Percentiles rank a stretch among this genome's conserved stretches.
These are phyloP conservation scores for Kickxella alabastrina DNA, from an alignment of 192 early-diverging fungal species.

Conservation along the genomic window DNA sequence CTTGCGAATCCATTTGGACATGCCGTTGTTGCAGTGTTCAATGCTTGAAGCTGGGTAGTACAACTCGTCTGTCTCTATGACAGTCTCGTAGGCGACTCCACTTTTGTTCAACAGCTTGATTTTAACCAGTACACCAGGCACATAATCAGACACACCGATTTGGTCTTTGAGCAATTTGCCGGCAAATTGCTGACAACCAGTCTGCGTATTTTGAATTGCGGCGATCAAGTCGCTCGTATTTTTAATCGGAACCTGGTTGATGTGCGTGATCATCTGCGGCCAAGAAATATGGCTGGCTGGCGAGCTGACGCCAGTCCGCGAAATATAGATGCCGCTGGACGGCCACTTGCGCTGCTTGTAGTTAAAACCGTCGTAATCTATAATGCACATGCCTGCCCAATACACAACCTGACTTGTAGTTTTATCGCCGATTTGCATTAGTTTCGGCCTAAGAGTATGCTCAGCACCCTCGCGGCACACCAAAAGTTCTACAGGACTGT, in stretches of 20 bases:
- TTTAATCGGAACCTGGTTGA: neutral
- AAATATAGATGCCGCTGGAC: neutral
- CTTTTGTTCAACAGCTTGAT: constrained; percentile 1
- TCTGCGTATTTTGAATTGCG: constrained; percentile 1
- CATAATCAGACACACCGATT: neutral
- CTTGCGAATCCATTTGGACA: neutral
- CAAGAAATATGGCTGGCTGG: neutral
- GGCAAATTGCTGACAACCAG: neutral
- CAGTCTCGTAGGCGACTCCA: neutral
- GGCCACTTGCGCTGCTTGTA: constrained; percentile 7
- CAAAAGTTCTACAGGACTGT: neutral
- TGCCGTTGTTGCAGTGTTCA: neutral
- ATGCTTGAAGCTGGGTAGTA: constrained; percentile 1
- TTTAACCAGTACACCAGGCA: constrained; percentile 1
- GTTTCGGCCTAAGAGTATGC: neutral
- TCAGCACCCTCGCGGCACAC: constrained; percentile 5
- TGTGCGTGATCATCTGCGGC: constrained; percentile 6
- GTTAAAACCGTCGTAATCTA: neutral
- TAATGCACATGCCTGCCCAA: constrained; percentile 12
- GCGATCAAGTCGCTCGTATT: constrained; percentile 2
- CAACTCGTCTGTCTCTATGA: constrained; percentile 5
- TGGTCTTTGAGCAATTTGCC: neutral
- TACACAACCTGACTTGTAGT: neutral
- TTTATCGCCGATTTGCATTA: neutral
- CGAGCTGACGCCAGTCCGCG: neutral